Percentiles rank a stretch among this genome's conserved stretches.
These are phyloP conservation scores for Blastomyces percursus DNA, from an alignment of 2,329 filamentous ascomycete genomes.

Conservation along the genomic window DNA sequence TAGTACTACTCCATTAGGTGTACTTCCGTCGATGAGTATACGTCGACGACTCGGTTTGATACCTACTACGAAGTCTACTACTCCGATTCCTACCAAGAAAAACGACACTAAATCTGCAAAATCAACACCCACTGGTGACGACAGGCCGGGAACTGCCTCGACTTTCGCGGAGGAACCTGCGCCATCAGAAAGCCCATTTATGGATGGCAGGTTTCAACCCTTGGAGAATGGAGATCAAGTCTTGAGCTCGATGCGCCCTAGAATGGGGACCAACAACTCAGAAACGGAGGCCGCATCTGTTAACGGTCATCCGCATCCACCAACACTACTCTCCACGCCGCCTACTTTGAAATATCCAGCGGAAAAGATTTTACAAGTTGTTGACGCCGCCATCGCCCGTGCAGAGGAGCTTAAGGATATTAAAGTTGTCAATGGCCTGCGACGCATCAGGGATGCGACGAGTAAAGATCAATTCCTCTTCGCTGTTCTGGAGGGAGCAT, in stretches of 20 bases:
- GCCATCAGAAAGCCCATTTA: conserved; percentile 6
- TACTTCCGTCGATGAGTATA: not conserved
- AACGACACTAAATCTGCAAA: conserved; percentile 12
- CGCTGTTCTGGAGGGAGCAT: conserved; percentile 22
- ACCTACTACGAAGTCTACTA: not conserved
- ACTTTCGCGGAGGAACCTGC: conserved; percentile 11
- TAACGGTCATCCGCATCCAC: conserved; percentile 13
- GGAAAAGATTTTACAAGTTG: conserved; percentile 20
- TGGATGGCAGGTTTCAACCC: conserved; percentile 1
- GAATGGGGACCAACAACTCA: conserved; percentile 8
- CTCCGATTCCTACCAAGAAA: conserved; percentile 3
- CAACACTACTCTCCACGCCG: conserved; percentile 15
- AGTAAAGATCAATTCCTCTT: conserved; percentile 24
- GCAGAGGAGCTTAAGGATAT: conserved; percentile 22
- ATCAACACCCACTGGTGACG: conserved; percentile 11
- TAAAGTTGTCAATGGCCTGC: conserved; percentile 22
- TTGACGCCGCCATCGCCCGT: conserved; percentile 20
- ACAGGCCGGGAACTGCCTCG: conserved; percentile 15
- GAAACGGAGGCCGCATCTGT: conserved; percentile 13
- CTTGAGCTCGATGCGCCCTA: not conserved
- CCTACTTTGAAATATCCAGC: conserved; percentile 19
- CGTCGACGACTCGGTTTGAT: not conserved
- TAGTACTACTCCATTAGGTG: not conserved
- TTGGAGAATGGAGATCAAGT: not conserved
- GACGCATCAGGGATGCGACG: conserved; percentile 21